phyloP scores from a whole-genome alignment of 257 asterid genomes.

The Perilla frutescens region DNA sequence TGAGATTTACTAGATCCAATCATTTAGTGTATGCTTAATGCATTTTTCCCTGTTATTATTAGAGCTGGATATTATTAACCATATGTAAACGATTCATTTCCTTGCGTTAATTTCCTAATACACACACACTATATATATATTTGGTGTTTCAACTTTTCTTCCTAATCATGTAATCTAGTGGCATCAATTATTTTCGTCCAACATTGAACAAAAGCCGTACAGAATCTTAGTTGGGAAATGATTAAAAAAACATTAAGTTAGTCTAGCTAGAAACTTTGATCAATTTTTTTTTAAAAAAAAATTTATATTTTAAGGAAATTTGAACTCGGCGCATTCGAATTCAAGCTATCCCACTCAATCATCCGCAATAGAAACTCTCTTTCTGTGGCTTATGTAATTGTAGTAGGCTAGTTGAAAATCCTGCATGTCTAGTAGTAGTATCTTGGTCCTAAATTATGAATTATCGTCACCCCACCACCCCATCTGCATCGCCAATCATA shows the following conservation, averaged over 20 bases:
- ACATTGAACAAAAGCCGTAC: background rate
- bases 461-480: too few relatives aligned
- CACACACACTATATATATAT: background rate
- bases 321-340: too few relatives aligned
- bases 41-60: background rate
- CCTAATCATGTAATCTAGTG: constrained; percentile 16
- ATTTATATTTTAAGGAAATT: background rate
- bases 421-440: background rate
- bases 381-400: background rate
- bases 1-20: background rate
- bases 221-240: background rate
- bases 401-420: background rate
- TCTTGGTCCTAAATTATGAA: background rate
- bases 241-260: background rate
- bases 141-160: background rate
- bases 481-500: constrained; percentile 36
- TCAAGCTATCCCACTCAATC: too few relatives aligned
- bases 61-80: background rate
- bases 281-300: background rate
- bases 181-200: background rate
- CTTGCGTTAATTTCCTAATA: background rate
- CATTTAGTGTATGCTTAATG: background rate
- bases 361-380: too few relatives aligned
- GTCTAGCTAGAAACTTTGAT: background rate
- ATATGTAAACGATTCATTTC: background rate